Percentiles rank a stretch among this genome's conserved stretches.
Conservation (phyloP, 306 rosid species). For the Mimosa bimucronata region DNA sequence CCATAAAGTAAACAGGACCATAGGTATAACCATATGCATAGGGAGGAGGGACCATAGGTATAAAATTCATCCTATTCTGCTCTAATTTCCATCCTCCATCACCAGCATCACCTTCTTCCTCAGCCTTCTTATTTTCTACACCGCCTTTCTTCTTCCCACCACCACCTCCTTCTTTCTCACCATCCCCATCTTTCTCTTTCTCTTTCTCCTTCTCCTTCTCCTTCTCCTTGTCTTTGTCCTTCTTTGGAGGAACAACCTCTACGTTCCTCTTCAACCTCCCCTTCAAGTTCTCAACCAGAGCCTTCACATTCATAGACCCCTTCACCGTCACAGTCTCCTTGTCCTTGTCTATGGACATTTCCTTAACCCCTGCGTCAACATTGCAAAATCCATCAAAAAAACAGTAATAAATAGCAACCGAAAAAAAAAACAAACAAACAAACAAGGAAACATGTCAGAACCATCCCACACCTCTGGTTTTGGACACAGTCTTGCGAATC, state of each 20-base stretch:
- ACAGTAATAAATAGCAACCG: background rate
- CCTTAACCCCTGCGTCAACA: slow-evolving; percentile 50
- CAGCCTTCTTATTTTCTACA: slow-evolving; percentile 16
- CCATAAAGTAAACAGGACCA: slow-evolving; percentile 39
- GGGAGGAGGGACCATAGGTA: slow-evolving; percentile 24
- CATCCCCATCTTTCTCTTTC: slow-evolving; percentile 25
- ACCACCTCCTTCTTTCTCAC: slow-evolving; percentile 25
- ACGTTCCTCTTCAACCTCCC: slow-evolving; percentile 68
- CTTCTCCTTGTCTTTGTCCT: slow-evolving; percentile 51
- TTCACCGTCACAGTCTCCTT: slow-evolving; percentile 67
- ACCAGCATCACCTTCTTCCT: slow-evolving; percentile 29
- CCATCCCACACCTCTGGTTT: slow-evolving; percentile 74
- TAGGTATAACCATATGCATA: slow-evolving; percentile 34
- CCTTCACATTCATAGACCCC: slow-evolving; percentile 78
- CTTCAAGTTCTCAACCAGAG: slow-evolving; percentile 46
- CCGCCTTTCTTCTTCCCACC: slow-evolving; percentile 49
- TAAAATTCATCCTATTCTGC: slow-evolving; percentile 34
- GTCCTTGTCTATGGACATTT: slow-evolving; percentile 59
- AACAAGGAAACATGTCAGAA: background rate
- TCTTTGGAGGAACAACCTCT: slow-evolving; percentile 72
- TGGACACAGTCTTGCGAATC: slow-evolving; percentile 55
- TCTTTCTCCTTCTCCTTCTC: slow-evolving; percentile 22
- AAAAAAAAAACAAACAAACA: background rate
- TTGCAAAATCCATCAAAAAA: background rate
- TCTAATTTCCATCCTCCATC: slow-evolving; percentile 9